These are phyloP conservation scores for Gynochthodes officinalis DNA, from an alignment of 257 asterid species.

Conservation along the genomic window DNA sequence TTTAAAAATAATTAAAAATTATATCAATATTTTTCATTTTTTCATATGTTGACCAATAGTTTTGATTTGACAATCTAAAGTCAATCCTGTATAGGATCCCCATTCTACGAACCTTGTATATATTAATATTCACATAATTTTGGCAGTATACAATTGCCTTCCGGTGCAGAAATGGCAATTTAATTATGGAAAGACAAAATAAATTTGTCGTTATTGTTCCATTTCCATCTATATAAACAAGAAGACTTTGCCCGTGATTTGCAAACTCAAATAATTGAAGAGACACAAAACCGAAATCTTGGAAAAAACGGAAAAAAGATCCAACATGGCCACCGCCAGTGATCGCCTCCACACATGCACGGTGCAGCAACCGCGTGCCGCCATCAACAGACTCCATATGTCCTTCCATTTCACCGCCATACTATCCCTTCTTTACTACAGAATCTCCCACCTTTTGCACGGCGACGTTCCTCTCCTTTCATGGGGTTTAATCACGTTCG, in stretches of 20 bases:
- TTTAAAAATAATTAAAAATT: too few species aligned
- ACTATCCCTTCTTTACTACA: constrained; percentile 50
- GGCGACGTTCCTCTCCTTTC: constrained; percentile 40
- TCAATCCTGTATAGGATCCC: too few species aligned
- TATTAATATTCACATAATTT: too few species aligned
- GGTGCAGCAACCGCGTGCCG: constrained; percentile 58
- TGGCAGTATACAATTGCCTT: too few species aligned
- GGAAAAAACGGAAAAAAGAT: not conserved
- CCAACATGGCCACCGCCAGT: not conserved
- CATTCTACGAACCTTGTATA: too few species aligned
- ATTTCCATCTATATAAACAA: constrained; percentile 10
- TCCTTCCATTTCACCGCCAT: constrained; percentile 49
- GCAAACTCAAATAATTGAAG: not conserved
- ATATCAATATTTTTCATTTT: too few species aligned
- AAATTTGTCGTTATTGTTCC: not conserved
- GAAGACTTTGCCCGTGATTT: not conserved
- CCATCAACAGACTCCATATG: constrained; percentile 54
- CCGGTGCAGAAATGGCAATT: not conserved
- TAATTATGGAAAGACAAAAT: not conserved
- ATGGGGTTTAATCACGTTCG: constrained; percentile 48
- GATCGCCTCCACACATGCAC: constrained; percentile 52
- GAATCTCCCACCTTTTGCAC: constrained; percentile 40
- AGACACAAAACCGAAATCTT: too few species aligned
- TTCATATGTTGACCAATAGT: too few species aligned
- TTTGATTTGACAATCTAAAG: too few species aligned